These are phyloP conservation scores for Phyllosticta citriasiana DNA, from an alignment of 2,329 filamentous ascomycete genomes.

Conservation along the genomic window DNA sequence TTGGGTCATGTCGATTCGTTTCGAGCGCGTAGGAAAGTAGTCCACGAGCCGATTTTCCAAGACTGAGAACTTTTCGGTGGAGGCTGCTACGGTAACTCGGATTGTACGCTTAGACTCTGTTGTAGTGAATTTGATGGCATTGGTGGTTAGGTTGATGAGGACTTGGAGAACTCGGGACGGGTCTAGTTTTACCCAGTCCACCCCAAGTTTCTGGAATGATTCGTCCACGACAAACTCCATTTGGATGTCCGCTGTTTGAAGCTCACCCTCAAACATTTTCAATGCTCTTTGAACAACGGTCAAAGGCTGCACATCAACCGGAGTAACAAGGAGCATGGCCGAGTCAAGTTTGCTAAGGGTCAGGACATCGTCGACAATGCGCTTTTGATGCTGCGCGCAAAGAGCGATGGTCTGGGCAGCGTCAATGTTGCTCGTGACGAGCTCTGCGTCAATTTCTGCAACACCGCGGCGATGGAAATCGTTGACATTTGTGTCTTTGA, in stretches of 20 bases:
- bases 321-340: slow-evolving; percentile 61
- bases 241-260: slow-evolving; percentile 58
- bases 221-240: slow-evolving; percentile 54
- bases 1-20: slow-evolving; percentile 37
- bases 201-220: slow-evolving; percentile 46
- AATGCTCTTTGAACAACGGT: slow-evolving; percentile 56
- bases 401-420: slow-evolving; percentile 68
- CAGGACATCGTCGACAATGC: slow-evolving; percentile 39
- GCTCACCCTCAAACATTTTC: slow-evolving; percentile 70
- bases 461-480: slow-evolving; percentile 38
- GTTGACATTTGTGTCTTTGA: slow-evolving; percentile 20
- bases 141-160: slow-evolving; percentile 69
- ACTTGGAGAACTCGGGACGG: slow-evolving; percentile 68
- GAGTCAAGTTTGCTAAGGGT: slow-evolving; percentile 56
- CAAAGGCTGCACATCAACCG: slow-evolving; percentile 57
- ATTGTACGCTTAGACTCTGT: slow-evolving; percentile 53
- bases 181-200: slow-evolving; percentile 64
- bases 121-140: slow-evolving; percentile 74
- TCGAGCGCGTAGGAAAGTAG: slow-evolving; percentile 51
- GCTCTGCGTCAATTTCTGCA: slow-evolving; percentile 34
- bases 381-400: slow-evolving; percentile 70
- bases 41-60: slow-evolving; percentile 39
- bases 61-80: slow-evolving; percentile 42
- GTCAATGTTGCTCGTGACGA: slow-evolving; percentile 55
- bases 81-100: slow-evolving; percentile 55